Evolutionary conservation across 768 basidiomycete species (phyloP), one percentile per base, ranked within the genome.

Genomic region (Psilocybe sp.): DNA sequence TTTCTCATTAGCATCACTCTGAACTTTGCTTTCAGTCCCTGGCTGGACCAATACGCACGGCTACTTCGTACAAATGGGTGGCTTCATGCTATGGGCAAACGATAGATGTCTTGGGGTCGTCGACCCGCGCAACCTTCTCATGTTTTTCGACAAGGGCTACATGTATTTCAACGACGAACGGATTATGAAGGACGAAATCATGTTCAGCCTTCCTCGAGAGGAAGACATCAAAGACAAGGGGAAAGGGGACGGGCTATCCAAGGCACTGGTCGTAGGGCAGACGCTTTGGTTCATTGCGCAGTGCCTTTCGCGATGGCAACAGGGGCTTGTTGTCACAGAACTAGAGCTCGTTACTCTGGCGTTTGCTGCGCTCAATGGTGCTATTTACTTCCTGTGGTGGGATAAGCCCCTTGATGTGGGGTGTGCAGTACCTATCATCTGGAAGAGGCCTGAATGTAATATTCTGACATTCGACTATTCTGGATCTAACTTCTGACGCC

Each of bases 331-430:
- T 11, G 46, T 68, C 33, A 69, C 65, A 4, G 61, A 68, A 18
- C 62, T 73, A 11, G 69, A 75, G 53, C 53, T 70, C 23, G 55
- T 63, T 4, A 74, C 71, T 1, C 23, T 70, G 18, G 68, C 67
- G 0, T 68, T 69, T 36, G 67, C 64, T 7, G 49, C 60, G 1
- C 53, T 71, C 23, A 69, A 65, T 40, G 48, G 60, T 11, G 50
- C 61, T n/a, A 65, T 59, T 31, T 72, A 67, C 50, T 40, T 54
- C 4, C 47, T 68, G 6, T 73, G 73, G 72, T 72, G 66, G 70
- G 50, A 64, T 33, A 74, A 74, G 52, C 73, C 71, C 0, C 56
- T 65, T 12, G 63, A 68, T 44, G 63, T 71, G 1, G 52, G 54
- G 8, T 51, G 47, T 2, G 41, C 47, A 4, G 45, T 57, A 8